These are phyloP conservation scores for Helotiales sp. DNA, from an alignment of 2,329 filamentous ascomycete genomes.

Conservation along the genomic window DNA sequence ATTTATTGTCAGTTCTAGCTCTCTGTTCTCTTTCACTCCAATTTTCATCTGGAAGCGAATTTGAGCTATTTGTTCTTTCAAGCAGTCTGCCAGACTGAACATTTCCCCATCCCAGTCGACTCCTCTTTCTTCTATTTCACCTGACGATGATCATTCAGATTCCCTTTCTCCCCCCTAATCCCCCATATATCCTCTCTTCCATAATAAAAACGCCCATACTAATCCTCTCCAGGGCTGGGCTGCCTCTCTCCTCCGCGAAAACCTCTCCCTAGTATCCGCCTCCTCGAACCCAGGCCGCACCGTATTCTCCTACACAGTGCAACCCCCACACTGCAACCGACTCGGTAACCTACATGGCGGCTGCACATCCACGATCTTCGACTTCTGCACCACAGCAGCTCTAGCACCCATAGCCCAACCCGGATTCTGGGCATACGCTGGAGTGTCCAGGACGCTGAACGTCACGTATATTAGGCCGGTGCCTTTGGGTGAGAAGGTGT, in stretches of 20 bases:
- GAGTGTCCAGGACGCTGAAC: conserved; percentile 69
- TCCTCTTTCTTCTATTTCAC: background rate
- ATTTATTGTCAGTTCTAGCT: background rate
- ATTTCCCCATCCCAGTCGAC: too few species aligned
- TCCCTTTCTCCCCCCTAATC: too few species aligned
- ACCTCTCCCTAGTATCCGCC: conserved; percentile 36
- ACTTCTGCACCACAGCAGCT: conserved; percentile 65
- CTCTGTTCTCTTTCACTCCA: background rate
- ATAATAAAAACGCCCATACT: too few species aligned
- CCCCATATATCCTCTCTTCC: too few species aligned
- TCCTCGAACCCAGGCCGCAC: conserved; percentile 31
- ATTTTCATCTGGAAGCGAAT: background rate
- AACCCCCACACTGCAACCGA: conserved; percentile 57
- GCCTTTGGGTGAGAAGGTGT: conserved; percentile 59
- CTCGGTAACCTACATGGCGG: conserved; percentile 64
- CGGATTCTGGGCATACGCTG: conserved; percentile 65
- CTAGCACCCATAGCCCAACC: conserved; percentile 60
- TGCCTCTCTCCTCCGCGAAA: conserved; percentile 24
- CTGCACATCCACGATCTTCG: conserved; percentile 69
- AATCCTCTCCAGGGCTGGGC: conserved; percentile 38
- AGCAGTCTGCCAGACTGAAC: too few species aligned
- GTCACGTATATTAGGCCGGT: conserved; percentile 71
- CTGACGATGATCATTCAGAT: background rate
- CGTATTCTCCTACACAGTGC: conserved; percentile 54
- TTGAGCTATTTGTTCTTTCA: background rate